These are phyloP conservation scores for Eucalyptus urophylla DNA, from an alignment of 345 rosid species.

Conservation along the genomic window DNA sequence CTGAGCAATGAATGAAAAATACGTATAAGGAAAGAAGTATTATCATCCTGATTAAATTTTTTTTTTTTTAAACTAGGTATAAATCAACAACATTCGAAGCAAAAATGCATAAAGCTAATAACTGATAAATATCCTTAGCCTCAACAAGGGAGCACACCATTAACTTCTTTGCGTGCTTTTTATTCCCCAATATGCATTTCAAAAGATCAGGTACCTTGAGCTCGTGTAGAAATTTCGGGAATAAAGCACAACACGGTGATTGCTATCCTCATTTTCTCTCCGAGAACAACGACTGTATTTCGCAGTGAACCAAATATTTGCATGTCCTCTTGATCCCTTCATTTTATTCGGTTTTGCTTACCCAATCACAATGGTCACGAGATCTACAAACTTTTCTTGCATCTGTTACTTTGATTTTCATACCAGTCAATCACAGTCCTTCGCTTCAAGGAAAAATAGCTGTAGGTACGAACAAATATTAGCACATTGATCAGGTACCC, in stretches of 20 bases:
- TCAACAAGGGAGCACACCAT: background rate
- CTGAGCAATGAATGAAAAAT: background rate
- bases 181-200: background rate
- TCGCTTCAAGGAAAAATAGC: background rate
- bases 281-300: background rate
- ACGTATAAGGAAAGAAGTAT: background rate
- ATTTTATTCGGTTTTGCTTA: background rate
- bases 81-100: background rate
- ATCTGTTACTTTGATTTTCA: background rate
- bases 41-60: background rate
- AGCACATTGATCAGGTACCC: background rate
- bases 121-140: background rate
- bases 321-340: background rate
- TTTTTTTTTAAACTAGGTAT: background rate
- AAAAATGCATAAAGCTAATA: background rate
- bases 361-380: background rate
- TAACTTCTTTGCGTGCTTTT: background rate
- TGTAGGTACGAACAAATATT: fast-evolving
- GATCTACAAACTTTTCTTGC: background rate
- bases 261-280: background rate
- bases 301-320: background rate
- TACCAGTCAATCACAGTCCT: background rate
- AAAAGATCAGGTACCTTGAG: background rate
- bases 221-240: background rate
- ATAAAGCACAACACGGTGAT: fast-evolving